Conservation (phyloP, 1,284 basidiomycete genomes). For the Heliocybe sulcata region DNA sequence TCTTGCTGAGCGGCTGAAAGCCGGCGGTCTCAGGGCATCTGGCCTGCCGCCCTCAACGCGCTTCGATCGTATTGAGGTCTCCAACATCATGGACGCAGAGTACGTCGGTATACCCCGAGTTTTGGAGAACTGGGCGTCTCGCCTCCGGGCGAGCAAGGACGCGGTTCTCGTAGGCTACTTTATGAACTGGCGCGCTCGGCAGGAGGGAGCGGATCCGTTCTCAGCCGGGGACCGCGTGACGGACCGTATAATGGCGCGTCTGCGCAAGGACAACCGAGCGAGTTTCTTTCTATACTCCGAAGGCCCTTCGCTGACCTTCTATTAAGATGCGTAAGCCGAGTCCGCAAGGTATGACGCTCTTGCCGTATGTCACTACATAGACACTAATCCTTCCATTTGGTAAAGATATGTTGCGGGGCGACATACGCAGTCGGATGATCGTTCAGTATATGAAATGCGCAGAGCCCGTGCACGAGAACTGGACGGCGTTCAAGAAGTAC, state of each 20-base stretch:
- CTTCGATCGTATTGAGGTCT: conserved; percentile 38
- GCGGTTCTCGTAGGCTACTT: conserved; percentile 33
- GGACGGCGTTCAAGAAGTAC: conserved; percentile 17
- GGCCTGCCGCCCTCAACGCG: conserved; percentile 15
- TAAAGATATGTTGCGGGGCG: not conserved
- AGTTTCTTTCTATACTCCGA: not conserved
- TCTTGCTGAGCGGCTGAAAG: conserved; percentile 19
- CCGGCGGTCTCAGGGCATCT: conserved; percentile 10
- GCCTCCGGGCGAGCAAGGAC: conserved; percentile 20
- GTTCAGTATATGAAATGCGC: conserved; percentile 11
- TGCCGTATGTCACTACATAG: not conserved
- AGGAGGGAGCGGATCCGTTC: not conserved
- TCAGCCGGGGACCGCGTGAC: too few relatives aligned
- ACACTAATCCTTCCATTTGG: too few relatives aligned
- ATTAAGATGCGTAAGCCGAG: not conserved
- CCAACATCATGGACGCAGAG: conserved; percentile 34
- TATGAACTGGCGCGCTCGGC: conserved; percentile 33
- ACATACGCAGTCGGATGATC: not conserved
- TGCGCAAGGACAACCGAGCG: not conserved
- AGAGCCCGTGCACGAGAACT: conserved; percentile 19
- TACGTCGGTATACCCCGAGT: conserved; percentile 28
- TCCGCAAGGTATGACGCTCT: not conserved
- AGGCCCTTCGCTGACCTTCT: not conserved
- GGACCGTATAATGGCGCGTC: not conserved
- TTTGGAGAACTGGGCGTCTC: conserved; percentile 25